Base-by-base conservation (phyloP, 1,284 basidiomycete species). In the Erythrobasidium hasegawianum region DNA sequence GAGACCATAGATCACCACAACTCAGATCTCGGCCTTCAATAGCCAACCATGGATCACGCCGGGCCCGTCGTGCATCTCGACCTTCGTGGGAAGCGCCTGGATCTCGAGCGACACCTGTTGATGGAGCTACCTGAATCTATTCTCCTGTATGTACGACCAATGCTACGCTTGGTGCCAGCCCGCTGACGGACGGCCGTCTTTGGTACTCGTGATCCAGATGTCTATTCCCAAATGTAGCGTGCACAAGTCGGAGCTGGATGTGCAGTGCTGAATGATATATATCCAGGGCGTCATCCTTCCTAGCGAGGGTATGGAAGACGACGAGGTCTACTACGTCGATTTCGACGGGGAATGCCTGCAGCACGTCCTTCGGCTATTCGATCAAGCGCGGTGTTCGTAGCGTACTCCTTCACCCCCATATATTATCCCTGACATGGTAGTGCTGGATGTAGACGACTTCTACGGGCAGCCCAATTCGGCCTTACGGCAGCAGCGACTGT, bases 61-160 rank as follows among this genome's bases (percentile, higher is more conserved):
- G 16, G n/a, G 43, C 43, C 43, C 40, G 72, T 69, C 53, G 72
- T 98, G 71, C 85, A 90, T 65, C 86, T 99, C 73, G 95, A 97
- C 79, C 82, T 99, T 56, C 86, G 95, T 70, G 93, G 93, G 68
- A 83, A 82, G 72, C 86, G 92, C 72, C 96, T 97, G 80, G 87
- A 89, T 66, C 92, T 99, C 64, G 96, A 98, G 80, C 84, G 96
- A 72, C 95, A 97, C 80, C 93, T 90, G 33, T 88, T 99, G 77
- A 97, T 98, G 93, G 93, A 95, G 77, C 82, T 99, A 33, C 95
- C 95, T 8, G 95, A 99, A 83, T 93, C 89, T 26, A 91, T 99
- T 53, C 81, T 99, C 67, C 82, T 99, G 55, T 97, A 52, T 57
- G 62, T 57, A 9, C n/a, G n/a, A n/a, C n/a, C n/a, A n/a, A n/a